A percentile compares a stretch with the other conserved stretches of the same genome.
Conservation (phyloP, 306 rosid genomes). For the Begonia fuchsioides region DNA sequence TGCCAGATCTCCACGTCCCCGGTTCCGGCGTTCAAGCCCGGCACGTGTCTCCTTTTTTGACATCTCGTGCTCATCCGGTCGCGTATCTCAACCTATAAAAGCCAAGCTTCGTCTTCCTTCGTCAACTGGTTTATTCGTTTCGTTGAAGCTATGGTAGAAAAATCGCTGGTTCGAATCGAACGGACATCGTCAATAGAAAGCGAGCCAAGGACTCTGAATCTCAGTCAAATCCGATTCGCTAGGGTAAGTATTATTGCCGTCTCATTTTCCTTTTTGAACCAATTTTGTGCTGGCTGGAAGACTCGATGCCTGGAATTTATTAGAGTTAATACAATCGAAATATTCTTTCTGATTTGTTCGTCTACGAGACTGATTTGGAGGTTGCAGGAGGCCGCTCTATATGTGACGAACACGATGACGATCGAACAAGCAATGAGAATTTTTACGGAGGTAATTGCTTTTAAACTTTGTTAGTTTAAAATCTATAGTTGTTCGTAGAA, state of each 20-base stretch:
- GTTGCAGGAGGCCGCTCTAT: conserved; percentile 44
- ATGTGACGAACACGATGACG: conserved; percentile 32
- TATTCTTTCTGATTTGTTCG: background rate
- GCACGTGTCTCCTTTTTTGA: too few species aligned
- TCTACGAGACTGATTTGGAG: background rate
- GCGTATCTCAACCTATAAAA: too few species aligned
- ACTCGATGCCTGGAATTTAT: background rate
- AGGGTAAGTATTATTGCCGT: conserved; percentile 19
- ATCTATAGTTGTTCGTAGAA: background rate
- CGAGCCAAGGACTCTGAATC: conserved; percentile 57
- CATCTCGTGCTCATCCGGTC: too few species aligned
- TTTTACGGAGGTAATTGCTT: conserved; percentile 44
- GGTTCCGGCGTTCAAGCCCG: too few species aligned
- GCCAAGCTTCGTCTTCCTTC: too few species aligned
- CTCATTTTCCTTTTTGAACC: background rate
- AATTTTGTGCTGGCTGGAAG: background rate
- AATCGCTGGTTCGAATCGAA: conserved; percentile 10
- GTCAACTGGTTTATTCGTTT: too few species aligned
- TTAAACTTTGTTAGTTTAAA: background rate
- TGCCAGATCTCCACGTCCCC: too few species aligned
- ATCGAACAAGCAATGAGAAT: conserved; percentile 52
- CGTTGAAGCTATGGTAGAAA: too few species aligned
- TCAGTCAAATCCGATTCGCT: conserved; percentile 43
- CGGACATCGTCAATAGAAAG: conserved; percentile 63
- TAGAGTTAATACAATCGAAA: background rate